Evolutionary conservation across 2,329 filamentous ascomycete species (phyloP).

Genomic region (Aspergillus alliaceus): DNA sequence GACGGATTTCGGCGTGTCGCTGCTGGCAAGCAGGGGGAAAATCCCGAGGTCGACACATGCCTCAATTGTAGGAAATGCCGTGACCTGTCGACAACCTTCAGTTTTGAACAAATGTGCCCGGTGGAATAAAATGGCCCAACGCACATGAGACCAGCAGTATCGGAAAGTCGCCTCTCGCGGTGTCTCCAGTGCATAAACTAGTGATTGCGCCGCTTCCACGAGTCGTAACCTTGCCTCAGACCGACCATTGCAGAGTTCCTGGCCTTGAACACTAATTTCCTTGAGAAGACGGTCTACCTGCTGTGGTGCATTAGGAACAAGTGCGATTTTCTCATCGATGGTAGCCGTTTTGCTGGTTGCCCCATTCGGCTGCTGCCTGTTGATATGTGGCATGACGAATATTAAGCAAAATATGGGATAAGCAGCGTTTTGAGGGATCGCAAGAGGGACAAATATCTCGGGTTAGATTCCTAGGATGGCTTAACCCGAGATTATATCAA

Average conservation of each 20-base stretch:
- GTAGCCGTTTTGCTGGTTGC: too few species aligned
- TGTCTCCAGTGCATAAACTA: constrained; percentile 28
- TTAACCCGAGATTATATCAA: too few species aligned
- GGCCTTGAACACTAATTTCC: constrained; percentile 15
- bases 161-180: constrained; percentile 30
- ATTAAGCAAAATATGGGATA: too few species aligned
- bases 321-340: too few species aligned
- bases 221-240: constrained; percentile 20
- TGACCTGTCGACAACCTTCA: constrained; percentile 7
- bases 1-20: constrained; percentile 11
- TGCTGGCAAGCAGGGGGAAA: constrained; percentile 7
- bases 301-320: constrained; percentile 1
- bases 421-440: too few species aligned
- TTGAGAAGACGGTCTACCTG: constrained; percentile 18
- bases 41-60: constrained; percentile 15
- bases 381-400: too few species aligned
- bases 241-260: constrained; percentile 13
- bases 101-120: too few species aligned
- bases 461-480: too few species aligned
- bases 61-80: constrained; percentile 14
- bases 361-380: too few species aligned
- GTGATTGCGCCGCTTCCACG: constrained; percentile 25
- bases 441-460: too few species aligned
- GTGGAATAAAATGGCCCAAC: too few species aligned
- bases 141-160: constrained; percentile 27